Percentiles rank a stretch among this genome's conserved stretches.
Evolutionary conservation across 1,284 basidiomycete species (phyloP).

Genomic region (Baeospora myosura): DNA sequence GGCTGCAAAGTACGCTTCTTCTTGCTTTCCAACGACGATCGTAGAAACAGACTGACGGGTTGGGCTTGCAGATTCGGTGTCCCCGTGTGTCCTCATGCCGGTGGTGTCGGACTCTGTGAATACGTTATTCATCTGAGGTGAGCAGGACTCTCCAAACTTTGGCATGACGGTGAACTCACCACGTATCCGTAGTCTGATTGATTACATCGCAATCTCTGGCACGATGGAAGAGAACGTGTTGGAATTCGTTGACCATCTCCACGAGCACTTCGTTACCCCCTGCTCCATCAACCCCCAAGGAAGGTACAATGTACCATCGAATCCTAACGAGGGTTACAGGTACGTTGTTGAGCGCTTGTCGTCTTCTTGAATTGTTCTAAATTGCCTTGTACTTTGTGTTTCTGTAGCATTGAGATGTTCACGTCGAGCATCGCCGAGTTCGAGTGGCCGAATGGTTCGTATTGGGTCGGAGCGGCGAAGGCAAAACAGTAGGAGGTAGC

Average conservation of each 20-base stretch:
- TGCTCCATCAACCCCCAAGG: slow-evolving; percentile 84
- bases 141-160: slow-evolving; percentile 11
- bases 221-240: slow-evolving; percentile 91
- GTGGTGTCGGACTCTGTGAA: slow-evolving; percentile 92
- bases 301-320: slow-evolving; percentile 75
- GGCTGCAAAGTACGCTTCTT: slow-evolving; percentile 69
- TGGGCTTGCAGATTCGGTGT: slow-evolving; percentile 57
- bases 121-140: slow-evolving; percentile 82
- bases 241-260: slow-evolving; percentile 84
- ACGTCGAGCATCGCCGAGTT: slow-evolving; percentile 64
- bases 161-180: background rate
- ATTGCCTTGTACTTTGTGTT: background rate
- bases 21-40: slow-evolving; percentile 2
- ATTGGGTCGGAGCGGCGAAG: slow-evolving; percentile 43
- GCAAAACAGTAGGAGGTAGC: no score
- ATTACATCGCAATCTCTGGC: slow-evolving; percentile 88
- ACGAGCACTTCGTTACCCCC: slow-evolving; percentile 88
- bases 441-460: slow-evolving; percentile 69
- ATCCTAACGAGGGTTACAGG: slow-evolving; percentile 70
- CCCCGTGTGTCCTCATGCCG: slow-evolving; percentile 90
- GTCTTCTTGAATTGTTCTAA: background rate
- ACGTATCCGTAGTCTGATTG: slow-evolving; percentile 74
- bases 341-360: slow-evolving; percentile 26
- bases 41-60: slow-evolving; percentile 1
- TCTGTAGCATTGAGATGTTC: slow-evolving; percentile 67